phyloP scores from a whole-genome alignment of 768 basidiomycete genomes.

The Lactarius sanguifluus region DNA sequence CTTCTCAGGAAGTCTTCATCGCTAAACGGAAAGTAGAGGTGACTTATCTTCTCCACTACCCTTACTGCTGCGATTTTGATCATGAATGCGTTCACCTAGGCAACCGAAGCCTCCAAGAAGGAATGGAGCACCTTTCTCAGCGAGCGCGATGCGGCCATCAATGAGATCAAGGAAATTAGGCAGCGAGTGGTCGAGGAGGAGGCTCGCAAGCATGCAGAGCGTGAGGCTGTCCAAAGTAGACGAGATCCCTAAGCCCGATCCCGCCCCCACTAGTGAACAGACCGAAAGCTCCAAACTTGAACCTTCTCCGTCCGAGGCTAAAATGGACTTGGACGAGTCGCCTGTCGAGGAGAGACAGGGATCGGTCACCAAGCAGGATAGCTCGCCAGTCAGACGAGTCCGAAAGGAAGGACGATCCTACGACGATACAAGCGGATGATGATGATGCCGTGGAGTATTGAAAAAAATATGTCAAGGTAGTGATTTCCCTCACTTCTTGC shows the following conservation, averaged over 20 bases:
- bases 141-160: slow-evolving; percentile 58
- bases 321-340: slow-evolving; percentile 29
- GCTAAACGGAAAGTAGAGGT: slow-evolving; percentile 63
- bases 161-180: slow-evolving; percentile 62
- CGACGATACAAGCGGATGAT: slow-evolving; percentile 62
- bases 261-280: slow-evolving; percentile 7
- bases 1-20: slow-evolving; percentile 70
- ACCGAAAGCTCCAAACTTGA: slow-evolving; percentile 12
- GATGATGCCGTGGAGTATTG: slow-evolving; percentile 83
- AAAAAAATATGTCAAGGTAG: slow-evolving; percentile 22
- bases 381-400: slow-evolving; percentile 23
- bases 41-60: slow-evolving; percentile 25
- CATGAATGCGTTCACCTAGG: slow-evolving; percentile 40
- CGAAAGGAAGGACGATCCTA: slow-evolving; percentile 33
- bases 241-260: slow-evolving; percentile 31
- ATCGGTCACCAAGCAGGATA: slow-evolving; percentile 17
- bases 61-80: slow-evolving; percentile 7
- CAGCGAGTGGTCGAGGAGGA: slow-evolving; percentile 69
- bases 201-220: slow-evolving; percentile 43
- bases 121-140: slow-evolving; percentile 67
- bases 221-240: slow-evolving; percentile 42
- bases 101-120: slow-evolving; percentile 58
- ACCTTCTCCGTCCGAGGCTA: slow-evolving; percentile 22
- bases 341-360: slow-evolving; percentile 19
- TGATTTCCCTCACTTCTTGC: slow-evolving; percentile 16